Percentiles rank a stretch among this genome's conserved stretches.
Evolutionary conservation across 2,329 filamentous ascomycete genomes (phyloP).

Genomic region (Claviceps fusiformis): DNA sequence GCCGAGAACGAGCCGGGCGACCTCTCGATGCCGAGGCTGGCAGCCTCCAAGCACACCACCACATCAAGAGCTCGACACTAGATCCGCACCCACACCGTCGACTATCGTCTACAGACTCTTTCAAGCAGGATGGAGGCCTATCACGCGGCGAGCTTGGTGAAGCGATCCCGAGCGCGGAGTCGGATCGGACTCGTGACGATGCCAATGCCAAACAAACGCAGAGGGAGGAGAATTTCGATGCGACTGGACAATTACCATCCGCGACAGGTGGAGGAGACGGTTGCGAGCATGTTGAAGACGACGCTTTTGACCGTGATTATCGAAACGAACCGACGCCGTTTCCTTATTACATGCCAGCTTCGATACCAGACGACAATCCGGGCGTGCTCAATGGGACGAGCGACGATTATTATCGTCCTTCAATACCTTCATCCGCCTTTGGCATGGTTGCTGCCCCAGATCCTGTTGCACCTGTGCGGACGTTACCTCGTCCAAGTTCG

Average conservation of each 20-base stretch:
- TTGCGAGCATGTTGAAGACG: background rate
- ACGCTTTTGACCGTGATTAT: conserved; percentile 6
- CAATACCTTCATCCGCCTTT: conserved; percentile 27
- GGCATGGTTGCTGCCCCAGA: conserved; percentile 22
- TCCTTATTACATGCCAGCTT: conserved; percentile 14
- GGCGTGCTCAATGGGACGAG: conserved; percentile 22
- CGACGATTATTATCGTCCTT: conserved; percentile 28
- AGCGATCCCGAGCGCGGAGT: conserved; percentile 4
- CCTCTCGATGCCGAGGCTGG: conserved; percentile 19
- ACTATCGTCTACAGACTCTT: conserved; percentile 24
- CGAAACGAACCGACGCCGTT: conserved; percentile 1
- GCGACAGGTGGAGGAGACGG: background rate
- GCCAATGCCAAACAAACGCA: conserved; percentile 6
- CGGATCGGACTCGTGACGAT: conserved; percentile 10
- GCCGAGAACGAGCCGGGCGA: conserved; percentile 11
- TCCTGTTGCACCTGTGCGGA: conserved; percentile 4
- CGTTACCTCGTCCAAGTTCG: conserved; percentile 20
- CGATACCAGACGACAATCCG: conserved; percentile 15
- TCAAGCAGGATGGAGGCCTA: conserved; percentile 17
- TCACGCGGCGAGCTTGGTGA: conserved; percentile 12
- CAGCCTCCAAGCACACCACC: conserved; percentile 7
- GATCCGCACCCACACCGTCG: conserved; percentile 15
- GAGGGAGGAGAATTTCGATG: background rate
- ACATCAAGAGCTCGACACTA: conserved; percentile 5
- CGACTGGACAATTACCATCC: background rate